Conservation (phyloP, 768 basidiomycete species). For the Tricholoma sp. region DNA sequence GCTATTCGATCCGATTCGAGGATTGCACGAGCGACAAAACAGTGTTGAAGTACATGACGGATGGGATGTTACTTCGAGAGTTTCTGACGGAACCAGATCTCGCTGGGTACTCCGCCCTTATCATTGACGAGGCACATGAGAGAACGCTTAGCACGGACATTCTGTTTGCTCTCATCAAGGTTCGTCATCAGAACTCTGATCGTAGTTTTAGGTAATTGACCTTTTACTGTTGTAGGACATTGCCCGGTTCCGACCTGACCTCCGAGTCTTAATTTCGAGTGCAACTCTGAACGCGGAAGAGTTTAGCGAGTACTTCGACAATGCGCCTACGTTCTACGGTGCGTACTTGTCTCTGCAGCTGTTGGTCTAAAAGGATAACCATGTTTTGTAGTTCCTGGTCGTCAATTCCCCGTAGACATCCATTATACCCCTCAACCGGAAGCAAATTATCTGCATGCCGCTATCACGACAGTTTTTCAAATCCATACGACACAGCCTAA, state of each 20-base stretch:
- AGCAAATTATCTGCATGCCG: conserved; percentile 97
- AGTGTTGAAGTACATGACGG: conserved; percentile 98
- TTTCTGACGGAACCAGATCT: conserved; percentile 97
- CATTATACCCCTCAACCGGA: conserved; percentile 99
- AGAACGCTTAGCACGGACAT: conserved; percentile 98
- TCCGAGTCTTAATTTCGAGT: conserved; percentile 88
- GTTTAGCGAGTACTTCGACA: conserved; percentile 96
- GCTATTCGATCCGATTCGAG: conserved; percentile 99
- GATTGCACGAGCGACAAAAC: conserved; percentile 99
- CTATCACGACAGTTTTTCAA: conserved; percentile 98
- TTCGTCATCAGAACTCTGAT: conserved; percentile 39
- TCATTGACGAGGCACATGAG: conserved; percentile 99
- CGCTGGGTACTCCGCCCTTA: conserved; percentile 89
- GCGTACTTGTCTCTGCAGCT: conserved; percentile 18
- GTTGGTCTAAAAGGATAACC: conserved; percentile 7
- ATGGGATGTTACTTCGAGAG: conserved; percentile 96
- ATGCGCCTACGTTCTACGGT: conserved; percentile 94
- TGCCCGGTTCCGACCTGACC: conserved; percentile 91
- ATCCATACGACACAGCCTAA: conserved; percentile 98
- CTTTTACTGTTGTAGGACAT: conserved; percentile 65
- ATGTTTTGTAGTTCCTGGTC: conserved; percentile 73
- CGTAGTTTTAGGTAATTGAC: conserved; percentile 23
- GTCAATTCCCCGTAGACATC: conserved; percentile 95
- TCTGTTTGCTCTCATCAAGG: conserved; percentile 97
- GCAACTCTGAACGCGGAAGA: conserved; percentile 98